phyloP scores from a whole-genome alignment of 1,284 basidiomycete species.

The Takashimella tepidaria region DNA sequence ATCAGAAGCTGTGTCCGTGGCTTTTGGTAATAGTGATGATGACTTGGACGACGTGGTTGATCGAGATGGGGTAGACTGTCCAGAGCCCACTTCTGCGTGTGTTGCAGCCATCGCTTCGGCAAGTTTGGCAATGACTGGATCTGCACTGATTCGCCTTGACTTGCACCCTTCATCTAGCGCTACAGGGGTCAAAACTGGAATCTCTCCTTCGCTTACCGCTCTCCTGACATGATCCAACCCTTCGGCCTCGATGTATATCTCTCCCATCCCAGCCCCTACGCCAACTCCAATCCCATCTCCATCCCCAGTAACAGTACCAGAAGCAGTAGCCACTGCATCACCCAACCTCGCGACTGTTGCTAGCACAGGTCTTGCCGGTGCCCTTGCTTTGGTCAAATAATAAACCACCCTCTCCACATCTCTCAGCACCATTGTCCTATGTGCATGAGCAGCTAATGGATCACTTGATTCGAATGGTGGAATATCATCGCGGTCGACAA shows the following conservation, averaged over 20 bases:
- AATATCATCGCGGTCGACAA: slow-evolving; percentile 83
- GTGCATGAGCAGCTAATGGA: slow-evolving; percentile 28
- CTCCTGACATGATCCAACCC: slow-evolving; percentile 79
- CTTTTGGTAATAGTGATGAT: not conserved
- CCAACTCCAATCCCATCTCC: not conserved
- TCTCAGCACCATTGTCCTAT: slow-evolving; percentile 68
- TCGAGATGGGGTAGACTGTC: slow-evolving; percentile 10
- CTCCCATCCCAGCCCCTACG: slow-evolving; percentile 13
- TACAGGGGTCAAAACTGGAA: slow-evolving; percentile 92
- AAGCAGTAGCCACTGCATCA: too few relatives aligned
- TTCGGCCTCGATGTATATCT: slow-evolving; percentile 53
- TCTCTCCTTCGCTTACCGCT: slow-evolving; percentile 85
- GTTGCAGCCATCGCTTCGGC: slow-evolving; percentile 71
- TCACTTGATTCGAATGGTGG: slow-evolving; percentile 56
- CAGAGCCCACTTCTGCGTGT: not conserved
- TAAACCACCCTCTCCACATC: slow-evolving; percentile 79
- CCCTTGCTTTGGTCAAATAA: slow-evolving; percentile 76
- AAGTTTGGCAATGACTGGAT: slow-evolving; percentile 84
- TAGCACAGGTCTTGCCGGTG: slow-evolving; percentile 78
- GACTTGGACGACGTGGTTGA: not conserved
- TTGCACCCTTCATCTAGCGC: slow-evolving; percentile 87
- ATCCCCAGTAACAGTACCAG: too few relatives aligned
- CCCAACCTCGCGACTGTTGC: slow-evolving; percentile 72
- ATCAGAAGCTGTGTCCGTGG: too few relatives aligned
- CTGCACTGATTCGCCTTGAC: slow-evolving; percentile 78